Percentiles rank a stretch among this genome's conserved stretches.
Conservation (phyloP, 306 rosid species). For the Cicer yamashitae region DNA sequence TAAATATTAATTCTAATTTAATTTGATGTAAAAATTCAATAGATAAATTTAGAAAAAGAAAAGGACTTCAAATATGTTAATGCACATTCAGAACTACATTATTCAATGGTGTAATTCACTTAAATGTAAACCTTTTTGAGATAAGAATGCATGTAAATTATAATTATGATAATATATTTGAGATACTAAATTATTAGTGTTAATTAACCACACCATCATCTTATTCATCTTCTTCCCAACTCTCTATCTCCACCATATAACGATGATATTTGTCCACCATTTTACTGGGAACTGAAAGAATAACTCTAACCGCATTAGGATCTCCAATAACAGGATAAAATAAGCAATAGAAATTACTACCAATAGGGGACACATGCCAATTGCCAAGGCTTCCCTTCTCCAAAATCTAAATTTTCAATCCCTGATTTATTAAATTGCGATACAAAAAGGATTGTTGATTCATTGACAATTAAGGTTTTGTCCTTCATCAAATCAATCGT, state of each 20-base stretch:
- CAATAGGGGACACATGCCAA: conserved; percentile 64
- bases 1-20: too few species aligned
- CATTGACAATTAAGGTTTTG: conserved; percentile 54
- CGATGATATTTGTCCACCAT: conserved; percentile 53
- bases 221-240: conserved; percentile 31
- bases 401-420: conserved; percentile 78
- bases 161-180: too few species aligned
- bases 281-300: conserved; percentile 70
- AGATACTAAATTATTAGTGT: conserved; percentile 17
- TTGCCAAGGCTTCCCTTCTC: conserved; percentile 70
- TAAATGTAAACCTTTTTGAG: too few species aligned
- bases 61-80: too few species aligned
- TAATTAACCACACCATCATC: conserved; percentile 4
- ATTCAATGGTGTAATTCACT: too few species aligned
- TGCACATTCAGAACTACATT: too few species aligned
- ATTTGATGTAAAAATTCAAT: too few species aligned
- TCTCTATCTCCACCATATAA: conserved; percentile 47
- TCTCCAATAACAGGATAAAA: conserved; percentile 71
- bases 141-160: too few species aligned
- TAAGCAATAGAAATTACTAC: conserved; percentile 65
- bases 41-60: too few species aligned
- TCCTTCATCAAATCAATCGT: conserved; percentile 72
- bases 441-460: conserved; percentile 56
- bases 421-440: conserved; percentile 81
- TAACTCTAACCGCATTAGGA: conserved; percentile 59